Evolutionary conservation across 208 protist genomes (phyloP), one percentile per base, ranked within the genome.

Genomic region (Acanthamoeba rhysodes): DNA sequence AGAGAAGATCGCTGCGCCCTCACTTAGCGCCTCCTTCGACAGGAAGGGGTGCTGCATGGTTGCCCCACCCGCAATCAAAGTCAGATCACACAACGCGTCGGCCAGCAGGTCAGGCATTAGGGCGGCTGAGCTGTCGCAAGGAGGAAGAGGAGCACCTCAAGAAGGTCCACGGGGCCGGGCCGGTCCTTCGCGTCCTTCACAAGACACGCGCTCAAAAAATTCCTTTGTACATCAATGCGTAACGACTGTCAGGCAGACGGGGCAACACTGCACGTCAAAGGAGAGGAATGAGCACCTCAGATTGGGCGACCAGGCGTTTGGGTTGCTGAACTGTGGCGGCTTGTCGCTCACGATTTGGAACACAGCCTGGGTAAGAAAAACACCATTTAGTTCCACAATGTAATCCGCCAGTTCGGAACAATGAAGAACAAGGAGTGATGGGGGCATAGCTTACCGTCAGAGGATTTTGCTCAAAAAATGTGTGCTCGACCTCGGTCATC

Each of bases 401-500:
- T n/a, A n/a, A n/a, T n/a, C n/a, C n/a, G n/a, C n/a, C n/a, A n/a
- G n/a, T n/a, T n/a, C n/a, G n/a, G n/a, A n/a, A n/a, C n/a, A n/a
- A n/a, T 82, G n/a, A 82, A 82, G 20, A 7, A 24, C 5, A 32
- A 37, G 41, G 76, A 18, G 24, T 57, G 41, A 50, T 45, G 41
- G 48, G 8, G 29, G 8, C 18, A 20, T 20, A 85, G 24, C 32
- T 18, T 92, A 94, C 90, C 45, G 90, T 84, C 16, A 94, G 68
- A 37, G 90, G 90, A 18, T 94, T 84, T 34, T 94, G 90, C 32
- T 78, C 64, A 29, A 94, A 94, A 41, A 94, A 94, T n/a, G 90
- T 29, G 50, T 94, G 90, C 7, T 84, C 37, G 29, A 50, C 20
- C n/a, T 94, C 90, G 5, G 90, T 53, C 90, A 94, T 78, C 90